These are phyloP conservation scores for Actinidia arguta DNA, from an alignment of 179 eudicot species.

Conservation along the genomic window DNA sequence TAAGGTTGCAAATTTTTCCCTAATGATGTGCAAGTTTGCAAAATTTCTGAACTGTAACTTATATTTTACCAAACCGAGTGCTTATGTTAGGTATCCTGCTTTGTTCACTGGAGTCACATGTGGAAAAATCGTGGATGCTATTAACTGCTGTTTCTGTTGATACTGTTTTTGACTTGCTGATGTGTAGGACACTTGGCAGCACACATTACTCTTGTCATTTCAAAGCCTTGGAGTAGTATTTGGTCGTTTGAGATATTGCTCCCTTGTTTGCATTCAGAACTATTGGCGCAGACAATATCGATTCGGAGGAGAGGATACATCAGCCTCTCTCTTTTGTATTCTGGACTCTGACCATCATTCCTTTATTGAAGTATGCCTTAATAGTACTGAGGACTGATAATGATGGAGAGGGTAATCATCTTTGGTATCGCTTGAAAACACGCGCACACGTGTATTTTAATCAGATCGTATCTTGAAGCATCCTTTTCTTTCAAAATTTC, in stretches of 20 bases:
- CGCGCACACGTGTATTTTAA: background rate
- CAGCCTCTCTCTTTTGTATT: conserved; percentile 43
- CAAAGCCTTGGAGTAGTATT: conserved; percentile 88
- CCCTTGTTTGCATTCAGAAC: conserved; percentile 73
- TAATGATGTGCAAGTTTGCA: background rate
- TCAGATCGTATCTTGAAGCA: background rate
- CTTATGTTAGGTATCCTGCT: too few relatives aligned
- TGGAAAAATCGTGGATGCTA: too few relatives aligned
- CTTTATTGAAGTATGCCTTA: background rate
- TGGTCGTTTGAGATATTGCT: conserved; percentile 77
- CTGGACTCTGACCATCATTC: conserved; percentile 84
- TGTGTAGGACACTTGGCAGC: conserved; percentile 74
- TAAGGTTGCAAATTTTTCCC: too few relatives aligned
- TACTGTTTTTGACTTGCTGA: conserved; percentile 12
- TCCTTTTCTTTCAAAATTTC: conserved; percentile 7
- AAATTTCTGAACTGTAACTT: too few relatives aligned
- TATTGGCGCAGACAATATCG: conserved; percentile 46
- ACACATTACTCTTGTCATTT: conserved; percentile 60
- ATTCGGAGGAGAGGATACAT: conserved; percentile 49
- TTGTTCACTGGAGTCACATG: too few relatives aligned
- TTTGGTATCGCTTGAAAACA: background rate
- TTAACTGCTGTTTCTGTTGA: too few relatives aligned
- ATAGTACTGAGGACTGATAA: too few relatives aligned
- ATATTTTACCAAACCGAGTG: too few relatives aligned
- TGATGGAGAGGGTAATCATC: conserved; percentile 32